A percentile compares a stretch with the other conserved stretches of the same genome.
phyloP scores from a whole-genome alignment of 306 rosid genomes.

The Begonia masoniana region DNA sequence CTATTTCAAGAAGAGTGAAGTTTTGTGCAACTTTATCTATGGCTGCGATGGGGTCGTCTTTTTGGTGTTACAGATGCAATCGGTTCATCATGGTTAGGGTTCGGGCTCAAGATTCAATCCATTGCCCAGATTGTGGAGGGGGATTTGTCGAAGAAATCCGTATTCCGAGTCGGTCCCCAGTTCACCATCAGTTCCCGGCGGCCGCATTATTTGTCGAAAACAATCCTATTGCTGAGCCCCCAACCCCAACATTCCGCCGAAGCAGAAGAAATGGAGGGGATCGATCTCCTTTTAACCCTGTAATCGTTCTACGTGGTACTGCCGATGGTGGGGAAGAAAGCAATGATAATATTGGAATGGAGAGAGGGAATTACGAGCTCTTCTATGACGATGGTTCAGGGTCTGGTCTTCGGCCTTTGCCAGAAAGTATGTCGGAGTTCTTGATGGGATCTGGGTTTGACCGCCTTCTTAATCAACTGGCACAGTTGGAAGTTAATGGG shows the following conservation, averaged over 20 bases:
- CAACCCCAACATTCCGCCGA: conserved; percentile 29
- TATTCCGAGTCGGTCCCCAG: conserved; percentile 23
- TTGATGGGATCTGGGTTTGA: conserved; percentile 63
- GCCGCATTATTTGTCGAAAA: conserved; percentile 26
- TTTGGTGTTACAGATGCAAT: conserved; percentile 50
- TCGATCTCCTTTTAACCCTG: conserved; percentile 51
- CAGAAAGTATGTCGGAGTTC: conserved; percentile 39
- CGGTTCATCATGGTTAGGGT: conserved; percentile 30
- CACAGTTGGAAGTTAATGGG: conserved; percentile 34
- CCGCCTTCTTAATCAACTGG: conserved; percentile 45
- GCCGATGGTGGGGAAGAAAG: conserved; percentile 14
- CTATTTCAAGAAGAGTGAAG: neutral
- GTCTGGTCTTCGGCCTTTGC: conserved; percentile 45
- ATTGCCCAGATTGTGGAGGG: conserved; percentile 45
- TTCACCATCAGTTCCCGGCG: conserved; percentile 27
- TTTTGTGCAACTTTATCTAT: conserved; percentile 9
- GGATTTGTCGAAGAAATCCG: conserved; percentile 47
- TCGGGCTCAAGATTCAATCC: conserved; percentile 14
- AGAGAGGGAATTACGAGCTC: conserved; percentile 41
- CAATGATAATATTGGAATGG: conserved; percentile 29
- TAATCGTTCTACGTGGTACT: conserved; percentile 44
- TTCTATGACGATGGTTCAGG: conserved; percentile 53
- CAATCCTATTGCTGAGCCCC: conserved; percentile 17
- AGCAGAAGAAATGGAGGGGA: conserved; percentile 30
- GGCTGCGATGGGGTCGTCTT: conserved; percentile 35